Percentiles rank a stretch among this genome's conserved stretches.
Evolutionary conservation across 176 grass and related monocot species (phyloP).

Genomic region (Oryza glaberrima): DNA sequence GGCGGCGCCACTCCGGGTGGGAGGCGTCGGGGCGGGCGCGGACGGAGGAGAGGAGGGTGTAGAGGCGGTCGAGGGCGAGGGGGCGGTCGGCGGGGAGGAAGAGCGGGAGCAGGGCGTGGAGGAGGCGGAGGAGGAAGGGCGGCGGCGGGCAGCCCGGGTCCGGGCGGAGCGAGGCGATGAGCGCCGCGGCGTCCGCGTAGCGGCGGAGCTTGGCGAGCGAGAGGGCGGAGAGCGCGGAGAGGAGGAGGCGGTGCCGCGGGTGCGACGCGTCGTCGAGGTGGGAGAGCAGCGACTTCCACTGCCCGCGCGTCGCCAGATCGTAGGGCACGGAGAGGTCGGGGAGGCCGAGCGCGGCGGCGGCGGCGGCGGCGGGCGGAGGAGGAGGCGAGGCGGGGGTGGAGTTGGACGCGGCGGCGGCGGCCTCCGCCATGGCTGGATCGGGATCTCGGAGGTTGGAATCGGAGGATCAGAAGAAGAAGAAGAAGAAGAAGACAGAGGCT

Average conservation of each 20-base stretch:
- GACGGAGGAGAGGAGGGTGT: constrained; percentile 78
- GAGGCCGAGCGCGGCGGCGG: constrained; percentile 26
- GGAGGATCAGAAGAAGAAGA: neutral
- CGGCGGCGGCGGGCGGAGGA: neutral
- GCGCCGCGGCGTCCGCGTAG: constrained; percentile 65
- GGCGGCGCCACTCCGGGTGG: constrained; percentile 60
- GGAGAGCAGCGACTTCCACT: constrained; percentile 78
- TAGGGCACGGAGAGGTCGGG: constrained; percentile 63
- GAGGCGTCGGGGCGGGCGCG: constrained; percentile 49
- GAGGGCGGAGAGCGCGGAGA: constrained; percentile 73
- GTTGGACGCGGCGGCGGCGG: constrained; percentile 14
- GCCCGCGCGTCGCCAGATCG: constrained; percentile 78
- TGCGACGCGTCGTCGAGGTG: constrained; percentile 54
- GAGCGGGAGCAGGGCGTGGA: constrained; percentile 78
- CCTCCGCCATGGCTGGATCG: constrained; percentile 47
- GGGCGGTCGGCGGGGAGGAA: constrained; percentile 64
- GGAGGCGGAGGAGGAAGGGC: constrained; percentile 77
- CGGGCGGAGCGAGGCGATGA: constrained; percentile 68
- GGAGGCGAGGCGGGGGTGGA: constrained; percentile 1
- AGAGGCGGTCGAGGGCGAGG: constrained; percentile 83
- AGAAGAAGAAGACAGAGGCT: neutral
- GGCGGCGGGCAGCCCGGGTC: constrained; percentile 60
- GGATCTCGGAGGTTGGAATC: constrained; percentile 20
- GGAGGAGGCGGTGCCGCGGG: constrained; percentile 75
- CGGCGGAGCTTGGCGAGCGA: constrained; percentile 87